phyloP scores from a whole-genome alignment of 331 rosid species.

The Pyrus hybrid region DNA sequence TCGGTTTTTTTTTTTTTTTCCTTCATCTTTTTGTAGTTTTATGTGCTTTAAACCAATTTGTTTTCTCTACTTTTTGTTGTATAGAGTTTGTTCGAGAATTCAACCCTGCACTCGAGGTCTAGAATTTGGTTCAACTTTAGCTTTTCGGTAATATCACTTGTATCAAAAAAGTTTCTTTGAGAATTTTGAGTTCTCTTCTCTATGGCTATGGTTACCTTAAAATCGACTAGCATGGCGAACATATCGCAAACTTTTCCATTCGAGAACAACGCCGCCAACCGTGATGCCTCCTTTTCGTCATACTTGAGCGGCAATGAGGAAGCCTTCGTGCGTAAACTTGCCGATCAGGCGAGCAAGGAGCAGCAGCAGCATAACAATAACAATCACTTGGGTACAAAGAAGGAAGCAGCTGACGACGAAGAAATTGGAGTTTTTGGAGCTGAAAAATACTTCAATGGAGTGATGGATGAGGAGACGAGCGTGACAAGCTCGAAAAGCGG shows the following conservation, averaged over 20 bases:
- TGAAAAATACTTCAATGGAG: constrained; percentile 89
- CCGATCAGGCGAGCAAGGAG: constrained; percentile 17
- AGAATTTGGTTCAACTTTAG: not conserved
- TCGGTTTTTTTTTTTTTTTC: constrained; percentile 11
- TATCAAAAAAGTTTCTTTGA: not conserved
- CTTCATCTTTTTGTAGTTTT: constrained; percentile 21
- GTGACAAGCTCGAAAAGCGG: constrained; percentile 16
- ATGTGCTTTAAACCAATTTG: constrained; percentile 9
- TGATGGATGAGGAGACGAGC: constrained; percentile 13
- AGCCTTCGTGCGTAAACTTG: constrained; percentile 11
- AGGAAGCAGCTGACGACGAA: constrained; percentile 30
- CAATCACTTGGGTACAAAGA: not conserved
- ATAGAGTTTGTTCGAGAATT: not conserved
- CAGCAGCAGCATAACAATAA: not conserved
- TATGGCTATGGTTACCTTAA: constrained; percentile 36
- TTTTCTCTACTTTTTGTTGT: constrained; percentile 15
- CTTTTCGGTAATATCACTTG: not conserved
- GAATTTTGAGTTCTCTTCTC: not conserved
- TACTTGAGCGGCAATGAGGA: constrained; percentile 30
- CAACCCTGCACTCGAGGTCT: not conserved
- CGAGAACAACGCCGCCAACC: constrained; percentile 2
- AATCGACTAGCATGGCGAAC: constrained; percentile 29
- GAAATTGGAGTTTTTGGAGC: constrained; percentile 88
- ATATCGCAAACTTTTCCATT: constrained; percentile 26
- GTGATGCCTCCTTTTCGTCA: constrained; percentile 44